Evolutionary conservation across 345 rosid species (phyloP), one percentile per base, ranked within the genome.

Genomic region (Gossypium stocksii): DNA sequence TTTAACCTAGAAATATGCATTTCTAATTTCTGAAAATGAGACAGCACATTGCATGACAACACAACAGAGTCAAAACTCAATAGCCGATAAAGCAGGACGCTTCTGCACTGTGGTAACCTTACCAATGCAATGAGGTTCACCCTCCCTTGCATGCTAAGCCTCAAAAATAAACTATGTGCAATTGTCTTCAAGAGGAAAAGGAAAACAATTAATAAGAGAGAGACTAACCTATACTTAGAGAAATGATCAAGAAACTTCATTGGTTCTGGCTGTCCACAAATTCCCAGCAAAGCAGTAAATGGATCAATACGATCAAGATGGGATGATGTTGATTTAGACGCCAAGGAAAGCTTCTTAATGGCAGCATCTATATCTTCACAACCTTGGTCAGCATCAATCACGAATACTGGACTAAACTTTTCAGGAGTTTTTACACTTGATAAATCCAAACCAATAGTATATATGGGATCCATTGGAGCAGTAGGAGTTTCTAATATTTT

Each of bases 201-300:
- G 48, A 68, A 61, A 64, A 46, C 13, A 46, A 19, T 44, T 38
- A 17, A 23, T n/a, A 41, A 27, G n/a, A 60, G 45, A 56, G 29
- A 29, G 25, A 66, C 94, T 61, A 70, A 95, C 98, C 99, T 88
- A 77, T 89, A 88, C 65, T 88, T 91, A 67, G 97, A 83, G 84
- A 95, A 81, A 29, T 83, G 86, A 70, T 95, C 97, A 67, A 89
- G 57, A 38, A 93, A 78, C 75, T 74, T 84, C 66, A 85, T 75
- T 27, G 99, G 97, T 77, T 74, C 66, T 53, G 85, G 61, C 84
- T 91, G 98, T 64, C 81, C 84, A 82, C 97, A 95, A 56, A 86
- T 77, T 17, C 88, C 86, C 79, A 93, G 80, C 9, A 95, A 86
- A 44, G 89, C 78, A 82, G 85, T 19, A 76, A 93, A 86, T 52